Evolutionary conservation across 352 stramenopile genomes (phyloP).

Genomic region (Detonula confervacea): DNA sequence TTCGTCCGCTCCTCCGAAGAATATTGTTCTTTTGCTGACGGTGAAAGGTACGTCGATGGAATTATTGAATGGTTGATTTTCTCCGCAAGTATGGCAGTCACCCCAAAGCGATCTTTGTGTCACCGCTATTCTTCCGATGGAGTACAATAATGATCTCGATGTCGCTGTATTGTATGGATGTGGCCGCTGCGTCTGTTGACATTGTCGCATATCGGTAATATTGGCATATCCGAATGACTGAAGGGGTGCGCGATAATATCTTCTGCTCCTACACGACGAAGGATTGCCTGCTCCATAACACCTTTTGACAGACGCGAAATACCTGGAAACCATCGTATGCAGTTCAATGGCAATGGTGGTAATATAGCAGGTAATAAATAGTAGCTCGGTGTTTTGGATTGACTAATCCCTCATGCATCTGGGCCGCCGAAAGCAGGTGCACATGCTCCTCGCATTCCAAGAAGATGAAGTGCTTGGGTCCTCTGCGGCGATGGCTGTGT

Average conservation of each 20-base stretch:
- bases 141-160: not conserved
- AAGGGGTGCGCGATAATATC: not conserved
- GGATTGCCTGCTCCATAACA: not conserved
- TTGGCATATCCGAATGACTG: not conserved
- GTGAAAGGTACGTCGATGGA: not conserved
- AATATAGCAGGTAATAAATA: too few relatives aligned
- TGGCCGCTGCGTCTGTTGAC: not conserved
- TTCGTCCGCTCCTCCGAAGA: slow-evolving; percentile 22
- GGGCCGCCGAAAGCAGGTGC: too few relatives aligned
- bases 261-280: not conserved
- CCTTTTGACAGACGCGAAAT: not conserved
- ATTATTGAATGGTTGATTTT: slow-evolving; percentile 1
- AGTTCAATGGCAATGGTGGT: not conserved
- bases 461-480: too few relatives aligned
- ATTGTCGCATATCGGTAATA: not conserved
- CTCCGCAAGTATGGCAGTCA: not conserved
- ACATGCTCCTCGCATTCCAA: too few relatives aligned
- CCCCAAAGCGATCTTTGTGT: not conserved
- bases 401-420: too few relatives aligned
- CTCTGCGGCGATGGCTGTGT: too few relatives aligned
- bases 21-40: slow-evolving; percentile 5
- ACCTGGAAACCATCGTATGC: slow-evolving; percentile 11
- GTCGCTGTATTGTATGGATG: not conserved
- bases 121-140: not conserved
- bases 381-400: too few relatives aligned